phyloP scores from a whole-genome alignment of 108 stramenopile genomes.

The Schizochytrium sp. region DNA sequence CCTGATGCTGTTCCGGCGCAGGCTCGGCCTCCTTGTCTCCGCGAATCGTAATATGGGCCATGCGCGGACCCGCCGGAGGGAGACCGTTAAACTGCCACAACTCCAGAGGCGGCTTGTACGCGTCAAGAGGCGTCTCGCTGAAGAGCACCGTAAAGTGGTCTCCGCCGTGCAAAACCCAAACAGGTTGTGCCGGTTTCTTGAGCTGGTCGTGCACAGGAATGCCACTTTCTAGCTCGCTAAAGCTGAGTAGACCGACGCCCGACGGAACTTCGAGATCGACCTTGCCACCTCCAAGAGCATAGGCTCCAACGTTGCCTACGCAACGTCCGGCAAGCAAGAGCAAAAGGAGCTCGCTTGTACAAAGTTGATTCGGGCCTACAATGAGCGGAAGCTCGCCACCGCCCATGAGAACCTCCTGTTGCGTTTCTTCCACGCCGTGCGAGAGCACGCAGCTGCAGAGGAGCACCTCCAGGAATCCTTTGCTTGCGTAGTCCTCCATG shows the following conservation, averaged over 20 bases:
- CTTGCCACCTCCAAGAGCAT: neutral
- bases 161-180: neutral
- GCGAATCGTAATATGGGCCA: neutral
- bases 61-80: neutral
- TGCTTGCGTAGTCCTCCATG: neutral
- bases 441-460: neutral
- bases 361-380: neutral
- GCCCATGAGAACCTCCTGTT: neutral
- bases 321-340: neutral
- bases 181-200: neutral
- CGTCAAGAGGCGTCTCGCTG: neutral
- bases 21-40: neutral
- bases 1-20: neutral
- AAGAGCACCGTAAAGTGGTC: conserved; percentile 6
- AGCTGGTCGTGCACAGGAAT: neutral
- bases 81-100: neutral
- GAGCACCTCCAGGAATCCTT: neutral
- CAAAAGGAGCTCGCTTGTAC: neutral
- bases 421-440: neutral
- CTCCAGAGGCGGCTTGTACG: conserved; percentile 4
- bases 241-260: neutral
- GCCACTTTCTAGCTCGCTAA: neutral
- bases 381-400: neutral
- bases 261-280: neutral
- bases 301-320: neutral